phyloP scores from a whole-genome alignment of 805 yeast species.

The Candida vartiovaarae region DNA sequence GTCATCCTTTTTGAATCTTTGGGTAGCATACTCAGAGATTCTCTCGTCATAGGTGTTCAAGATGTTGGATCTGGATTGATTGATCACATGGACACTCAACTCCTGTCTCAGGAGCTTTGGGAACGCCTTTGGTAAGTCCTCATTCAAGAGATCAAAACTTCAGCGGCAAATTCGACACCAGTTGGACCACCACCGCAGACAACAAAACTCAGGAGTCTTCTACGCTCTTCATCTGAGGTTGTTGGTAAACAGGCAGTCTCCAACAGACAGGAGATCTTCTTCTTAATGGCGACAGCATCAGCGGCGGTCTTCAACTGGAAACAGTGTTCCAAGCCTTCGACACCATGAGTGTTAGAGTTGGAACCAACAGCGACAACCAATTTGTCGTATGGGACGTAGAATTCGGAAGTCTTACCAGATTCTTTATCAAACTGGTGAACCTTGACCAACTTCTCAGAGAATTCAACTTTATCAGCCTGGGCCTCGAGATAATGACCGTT shows the following conservation, averaged over 20 bases:
- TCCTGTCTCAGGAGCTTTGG: constrained; percentile 57
- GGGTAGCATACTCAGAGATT: constrained; percentile 57
- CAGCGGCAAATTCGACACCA: constrained; percentile 71
- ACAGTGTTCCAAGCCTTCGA: constrained; percentile 57
- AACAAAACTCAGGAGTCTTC: constrained; percentile 52
- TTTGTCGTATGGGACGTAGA: constrained; percentile 68
- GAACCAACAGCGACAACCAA: constrained; percentile 66
- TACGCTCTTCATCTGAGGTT: constrained; percentile 55
- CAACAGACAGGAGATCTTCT: constrained; percentile 45
- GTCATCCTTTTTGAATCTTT: constrained; percentile 53
- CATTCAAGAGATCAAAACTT: constrained; percentile 60
- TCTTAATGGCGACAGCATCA: constrained; percentile 52
- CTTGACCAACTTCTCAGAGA: constrained; percentile 49
- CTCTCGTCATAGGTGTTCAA: constrained; percentile 63
- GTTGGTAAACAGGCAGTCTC: constrained; percentile 63
- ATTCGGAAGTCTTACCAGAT: constrained; percentile 34
- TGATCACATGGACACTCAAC: constrained; percentile 64
- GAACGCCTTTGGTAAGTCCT: constrained; percentile 49
- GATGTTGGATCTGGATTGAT: constrained; percentile 58
- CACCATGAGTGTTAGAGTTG: constrained; percentile 63
- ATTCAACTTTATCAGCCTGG: constrained; percentile 50
- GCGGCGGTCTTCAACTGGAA: constrained; percentile 58
- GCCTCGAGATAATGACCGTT: constrained; percentile 61
- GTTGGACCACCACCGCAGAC: constrained; percentile 76
- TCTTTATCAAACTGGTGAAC: constrained; percentile 39